Evolutionary conservation across 768 basidiomycete genomes (phyloP), one percentile per base, ranked within the genome.

Genomic region (Leccinellum rugosiceps): DNA sequence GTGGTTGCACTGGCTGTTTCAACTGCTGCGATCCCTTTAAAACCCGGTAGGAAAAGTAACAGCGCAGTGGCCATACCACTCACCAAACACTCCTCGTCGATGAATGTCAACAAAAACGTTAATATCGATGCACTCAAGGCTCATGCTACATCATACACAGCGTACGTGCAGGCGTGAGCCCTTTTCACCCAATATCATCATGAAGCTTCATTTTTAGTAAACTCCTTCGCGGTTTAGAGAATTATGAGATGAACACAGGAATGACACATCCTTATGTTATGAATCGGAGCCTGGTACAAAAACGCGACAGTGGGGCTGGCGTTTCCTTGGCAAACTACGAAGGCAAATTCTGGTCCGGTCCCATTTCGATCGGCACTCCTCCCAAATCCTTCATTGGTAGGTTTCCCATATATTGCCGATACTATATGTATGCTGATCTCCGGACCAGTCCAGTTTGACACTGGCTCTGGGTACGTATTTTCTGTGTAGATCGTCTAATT

Each of bases 361-460:
- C 15, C 10, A 58, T 66, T 13, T 19, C 23, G 2, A 49, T 61
- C 2, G 65, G 59, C 4, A 61, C 45, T 7, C 23, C 21, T 14
- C 4, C 45, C n/a, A 19, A 8, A n/a, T 14, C 21, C 6, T 46
- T 46, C 45, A 28, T 5, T 26, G 23, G 23, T 46, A n/a, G 13
- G 45, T 46, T 28, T 15, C 10, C 35, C 45, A 2, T 46, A 25
- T 25, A 46, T 13, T 28, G 2, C 6, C 6, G 17, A 17, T 14
- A 38, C 17, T 6, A 28, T 10, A 14, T 38, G 8, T 17, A 31
- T 11, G 6, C 14, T n/a, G 15, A 6, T n/a, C 35, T 38, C 1
- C 1, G 0, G 32, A 21, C 13, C n/a, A 65, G 64, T 68, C 23
- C 62, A 65, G 32, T 73, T 71, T 21, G 70, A 73, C 47, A 70